phyloP scores from a whole-genome alignment of 2,329 filamentous ascomycete species.

The Monilinia aucupariae region DNA sequence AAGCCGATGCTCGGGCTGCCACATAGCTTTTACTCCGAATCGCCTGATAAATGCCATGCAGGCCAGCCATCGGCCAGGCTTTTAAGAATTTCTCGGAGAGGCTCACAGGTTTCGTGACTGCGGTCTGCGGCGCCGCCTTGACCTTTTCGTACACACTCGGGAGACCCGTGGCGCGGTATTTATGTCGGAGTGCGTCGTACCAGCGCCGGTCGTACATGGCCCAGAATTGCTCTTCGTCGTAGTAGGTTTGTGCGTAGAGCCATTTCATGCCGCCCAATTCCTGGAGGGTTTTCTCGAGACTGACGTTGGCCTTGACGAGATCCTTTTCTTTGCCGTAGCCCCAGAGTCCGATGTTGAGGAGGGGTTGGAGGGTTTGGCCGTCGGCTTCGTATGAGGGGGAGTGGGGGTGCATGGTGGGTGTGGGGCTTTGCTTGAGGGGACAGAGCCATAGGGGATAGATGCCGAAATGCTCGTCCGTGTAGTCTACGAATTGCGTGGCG shows the following conservation, averaged over 20 bases:
- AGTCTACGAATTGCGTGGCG: slow-evolving; percentile 49
- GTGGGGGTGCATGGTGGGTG: slow-evolving; percentile 35
- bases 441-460: slow-evolving; percentile 57
- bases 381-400: slow-evolving; percentile 24
- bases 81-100: slow-evolving; percentile 39
- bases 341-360: slow-evolving; percentile 71
- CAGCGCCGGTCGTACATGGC: slow-evolving; percentile 51
- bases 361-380: slow-evolving; percentile 37
- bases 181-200: slow-evolving; percentile 58
- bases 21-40: slow-evolving; percentile 45
- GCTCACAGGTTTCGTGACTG: slow-evolving; percentile 43
- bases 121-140: slow-evolving; percentile 44
- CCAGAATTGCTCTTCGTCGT: slow-evolving; percentile 68
- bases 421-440: slow-evolving; percentile 40
- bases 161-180: slow-evolving; percentile 57
- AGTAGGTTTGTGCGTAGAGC: slow-evolving; percentile 83
- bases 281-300: slow-evolving; percentile 63
- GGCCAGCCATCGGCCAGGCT: slow-evolving; percentile 53
- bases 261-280: slow-evolving; percentile 75
- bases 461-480: slow-evolving; percentile 41
- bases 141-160: slow-evolving; percentile 70
- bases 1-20: slow-evolving; percentile 27
- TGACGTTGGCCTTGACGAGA: slow-evolving; percentile 66
- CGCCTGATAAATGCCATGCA: slow-evolving; percentile 55
- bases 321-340: slow-evolving; percentile 65